Percentiles rank a stretch among this genome's conserved stretches.
phyloP scores from a whole-genome alignment of 2,329 filamentous ascomycete species.

The Allantophomopsis lycopodina region DNA sequence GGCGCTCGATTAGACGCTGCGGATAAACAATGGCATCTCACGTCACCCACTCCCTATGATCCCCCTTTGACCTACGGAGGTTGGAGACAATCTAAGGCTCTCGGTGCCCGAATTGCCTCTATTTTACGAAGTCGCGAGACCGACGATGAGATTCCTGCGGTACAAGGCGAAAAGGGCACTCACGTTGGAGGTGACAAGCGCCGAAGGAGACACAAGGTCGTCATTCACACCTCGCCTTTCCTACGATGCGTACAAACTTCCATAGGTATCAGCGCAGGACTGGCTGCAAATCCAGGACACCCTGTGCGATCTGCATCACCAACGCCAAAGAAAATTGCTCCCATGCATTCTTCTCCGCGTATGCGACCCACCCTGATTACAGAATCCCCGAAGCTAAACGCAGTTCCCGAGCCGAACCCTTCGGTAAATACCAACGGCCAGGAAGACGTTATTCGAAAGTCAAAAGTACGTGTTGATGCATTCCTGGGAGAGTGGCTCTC shows the following conservation, averaged over 20 bases:
- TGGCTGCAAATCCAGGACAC: slow-evolving; percentile 45
- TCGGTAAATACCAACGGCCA: slow-evolving; percentile 7
- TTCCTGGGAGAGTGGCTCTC: slow-evolving; percentile 94
- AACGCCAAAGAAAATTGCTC: slow-evolving; percentile 5
- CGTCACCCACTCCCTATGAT: slow-evolving; percentile 88
- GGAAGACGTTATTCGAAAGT: slow-evolving; percentile 30
- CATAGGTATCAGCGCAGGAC: slow-evolving; percentile 73
- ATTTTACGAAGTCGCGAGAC: slow-evolving; percentile 43
- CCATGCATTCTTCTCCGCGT: slow-evolving; percentile 15
- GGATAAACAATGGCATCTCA: slow-evolving; percentile 89
- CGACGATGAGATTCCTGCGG: slow-evolving; percentile 13
- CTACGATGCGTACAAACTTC: slow-evolving; percentile 87
- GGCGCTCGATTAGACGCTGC: slow-evolving; percentile 88
- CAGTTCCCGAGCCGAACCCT: slow-evolving; percentile 13
- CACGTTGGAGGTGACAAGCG: slow-evolving; percentile 17
- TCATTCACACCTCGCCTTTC: slow-evolving; percentile 90
- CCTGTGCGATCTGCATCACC: slow-evolving; percentile 13
- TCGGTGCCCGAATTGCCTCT: slow-evolving; percentile 73
- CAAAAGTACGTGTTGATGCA: slow-evolving; percentile 69
- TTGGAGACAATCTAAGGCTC: slow-evolving; percentile 72
- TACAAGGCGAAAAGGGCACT: slow-evolving; percentile 3
- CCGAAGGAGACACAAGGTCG: slow-evolving; percentile 57
- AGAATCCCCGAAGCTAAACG: slow-evolving; percentile 13
- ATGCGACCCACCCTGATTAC: slow-evolving; percentile 11
- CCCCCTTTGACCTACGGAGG: slow-evolving; percentile 90